Conservation (phyloP, 495 filamentous ascomycete species). For the Daldinia decipiens region DNA sequence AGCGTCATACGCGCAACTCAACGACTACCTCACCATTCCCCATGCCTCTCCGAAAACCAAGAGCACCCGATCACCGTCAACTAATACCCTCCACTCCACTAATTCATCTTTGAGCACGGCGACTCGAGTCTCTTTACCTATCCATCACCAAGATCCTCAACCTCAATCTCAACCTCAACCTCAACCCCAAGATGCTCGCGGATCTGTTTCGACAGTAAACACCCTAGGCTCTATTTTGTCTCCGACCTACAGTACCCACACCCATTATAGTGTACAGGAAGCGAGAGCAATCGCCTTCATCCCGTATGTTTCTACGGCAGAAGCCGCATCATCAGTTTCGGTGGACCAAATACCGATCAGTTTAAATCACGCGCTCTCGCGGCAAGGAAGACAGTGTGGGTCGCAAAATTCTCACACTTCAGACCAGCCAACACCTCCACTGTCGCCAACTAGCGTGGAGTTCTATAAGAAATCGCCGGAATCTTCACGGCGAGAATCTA, state of each 20-base stretch:
- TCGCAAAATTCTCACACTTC: conserved; percentile 46
- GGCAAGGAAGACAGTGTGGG: conserved; percentile 32
- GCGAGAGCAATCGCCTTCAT: conserved; percentile 37
- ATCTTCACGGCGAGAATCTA: conserved; percentile 35
- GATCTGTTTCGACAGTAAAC: conserved; percentile 39
- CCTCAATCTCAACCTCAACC: background rate
- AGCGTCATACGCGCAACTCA: conserved; percentile 44
- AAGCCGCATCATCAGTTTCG: conserved; percentile 33
- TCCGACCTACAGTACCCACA: conserved; percentile 25
- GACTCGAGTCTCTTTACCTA: conserved; percentile 32
- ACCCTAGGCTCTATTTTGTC: conserved; percentile 33
- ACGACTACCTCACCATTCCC: conserved; percentile 46
- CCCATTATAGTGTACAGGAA: conserved; percentile 40
- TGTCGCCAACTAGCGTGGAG: conserved; percentile 60
- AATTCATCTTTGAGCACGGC: conserved; percentile 45
- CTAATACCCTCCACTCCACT: conserved; percentile 32
- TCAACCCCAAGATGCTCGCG: conserved; percentile 8
- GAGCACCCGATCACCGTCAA: conserved; percentile 34
- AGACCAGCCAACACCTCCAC: conserved; percentile 58
- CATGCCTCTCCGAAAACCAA: conserved; percentile 38
- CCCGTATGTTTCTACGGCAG: conserved; percentile 38
- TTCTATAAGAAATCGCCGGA: conserved; percentile 52
- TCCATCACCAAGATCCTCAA: conserved; percentile 23
- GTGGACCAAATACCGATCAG: conserved; percentile 22
- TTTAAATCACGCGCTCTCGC: conserved; percentile 23